Evolutionary conservation across 345 rosid genomes (phyloP), one percentile per base, ranked within the genome.

Genomic region (Mangifera indica): DNA sequence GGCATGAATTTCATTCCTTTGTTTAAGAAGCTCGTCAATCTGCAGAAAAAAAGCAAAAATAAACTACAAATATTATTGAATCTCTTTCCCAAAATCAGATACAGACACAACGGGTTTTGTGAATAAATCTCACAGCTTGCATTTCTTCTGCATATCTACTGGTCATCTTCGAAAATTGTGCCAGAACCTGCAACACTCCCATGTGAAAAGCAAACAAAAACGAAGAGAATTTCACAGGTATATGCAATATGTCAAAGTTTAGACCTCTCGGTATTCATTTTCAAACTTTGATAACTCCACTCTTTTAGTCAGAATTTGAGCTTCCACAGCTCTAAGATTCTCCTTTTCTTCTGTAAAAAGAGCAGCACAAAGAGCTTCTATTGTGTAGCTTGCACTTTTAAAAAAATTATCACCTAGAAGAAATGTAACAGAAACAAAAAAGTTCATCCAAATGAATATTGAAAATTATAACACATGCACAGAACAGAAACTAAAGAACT

Each of bases 361-460:
- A 66, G 84, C 89, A 69, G 95, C 93, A 75, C 90, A 93, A 69
- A 93, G 81, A 69, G 94, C 96, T 83, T 96, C 96, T 74, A 96
- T 80, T 34, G 94, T 89, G 82, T 96, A 96, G 84, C 85, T 85
- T 73, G 86, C 96, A 67, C 90, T 88, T 78, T 86, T 93, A 74
- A 96, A 96, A 83, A 96, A 96, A 65, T 93, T 96, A 80, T 93
- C 99, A 75, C 99, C 99, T 96, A 78, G 55, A 80, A 29, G 58
- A 54, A 49, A 74, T 22, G 53, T 32, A 29, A 55, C 69, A 76
- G 49, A 74, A 69, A 45, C n/a, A 37, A 72, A 77, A 34, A 66
- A 67, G 66, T 71, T 62, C 26, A 52, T 72, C 58, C 24, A 55
- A 66, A 75, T 66, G 29, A 55, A 61, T 52, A 71, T 54, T 37